These are phyloP conservation scores for Pycnococcus provasolii DNA, from an alignment of 139 green algal species.

Conservation along the genomic window DNA sequence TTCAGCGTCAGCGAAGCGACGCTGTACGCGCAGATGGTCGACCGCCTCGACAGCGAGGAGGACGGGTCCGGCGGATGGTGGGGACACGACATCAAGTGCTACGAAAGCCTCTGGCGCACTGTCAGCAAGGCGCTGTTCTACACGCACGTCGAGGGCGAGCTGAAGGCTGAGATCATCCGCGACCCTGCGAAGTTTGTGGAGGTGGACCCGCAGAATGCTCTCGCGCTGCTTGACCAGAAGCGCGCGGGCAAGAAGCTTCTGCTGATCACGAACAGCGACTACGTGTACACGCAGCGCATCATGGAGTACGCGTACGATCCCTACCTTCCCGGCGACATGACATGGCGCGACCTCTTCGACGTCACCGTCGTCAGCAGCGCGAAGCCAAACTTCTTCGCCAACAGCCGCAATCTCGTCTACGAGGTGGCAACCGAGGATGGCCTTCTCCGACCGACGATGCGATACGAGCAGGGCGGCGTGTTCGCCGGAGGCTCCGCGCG, in stretches of 20 bases:
- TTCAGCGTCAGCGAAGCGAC: conserved; percentile 83
- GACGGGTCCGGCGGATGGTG: neutral
- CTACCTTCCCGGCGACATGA: conserved; percentile 62
- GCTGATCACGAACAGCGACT: conserved; percentile 85
- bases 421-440: conserved; percentile 85
- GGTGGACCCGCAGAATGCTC: conserved; percentile 68
- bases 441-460: conserved; percentile 69
- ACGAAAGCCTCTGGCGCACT: neutral
- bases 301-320: conserved; percentile 79
- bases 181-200: conserved; percentile 61
- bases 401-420: conserved; percentile 48
- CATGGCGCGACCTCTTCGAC: conserved; percentile 86
- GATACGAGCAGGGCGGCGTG: conserved; percentile 50
- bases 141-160: conserved; percentile 83
- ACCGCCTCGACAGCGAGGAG: conserved; percentile 53
- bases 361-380: conserved; percentile 84
- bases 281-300: conserved; percentile 74
- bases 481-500: conserved; percentile 74
- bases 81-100: neutral
- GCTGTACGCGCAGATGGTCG: conserved; percentile 89
- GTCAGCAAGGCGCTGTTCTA: conserved; percentile 74
- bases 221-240: conserved; percentile 79
- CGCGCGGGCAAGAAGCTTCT: conserved; percentile 73
- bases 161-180: conserved; percentile 87
- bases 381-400: conserved; percentile 89